These are phyloP conservation scores for Remersonia thermophila DNA, from an alignment of 2,329 filamentous ascomycete genomes.

Conservation along the genomic window DNA sequence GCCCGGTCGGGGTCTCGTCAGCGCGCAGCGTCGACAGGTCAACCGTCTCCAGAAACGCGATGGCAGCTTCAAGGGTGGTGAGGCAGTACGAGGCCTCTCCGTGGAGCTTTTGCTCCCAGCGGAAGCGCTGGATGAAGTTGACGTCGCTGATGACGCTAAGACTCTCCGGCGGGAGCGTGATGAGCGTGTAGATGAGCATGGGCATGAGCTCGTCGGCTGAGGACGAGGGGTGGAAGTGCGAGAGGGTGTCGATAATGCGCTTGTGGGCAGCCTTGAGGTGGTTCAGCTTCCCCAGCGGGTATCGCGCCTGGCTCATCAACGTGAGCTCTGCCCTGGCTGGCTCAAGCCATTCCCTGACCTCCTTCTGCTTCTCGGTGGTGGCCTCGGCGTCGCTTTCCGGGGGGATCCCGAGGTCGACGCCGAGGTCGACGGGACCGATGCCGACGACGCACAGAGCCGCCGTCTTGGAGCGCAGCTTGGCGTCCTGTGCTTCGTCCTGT, in stretches of 20 bases:
- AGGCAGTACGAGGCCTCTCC: constrained; percentile 94
- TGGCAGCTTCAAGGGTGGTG: constrained; percentile 88
- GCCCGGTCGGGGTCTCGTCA: constrained; percentile 61
- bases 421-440: constrained; percentile 75
- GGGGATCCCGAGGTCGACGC: constrained; percentile 54
- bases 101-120: constrained; percentile 73
- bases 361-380: constrained; percentile 46
- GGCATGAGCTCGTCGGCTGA: constrained; percentile 96
- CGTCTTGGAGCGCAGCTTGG: constrained; percentile 87
- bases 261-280: constrained; percentile 83
- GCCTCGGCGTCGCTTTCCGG: constrained; percentile 42
- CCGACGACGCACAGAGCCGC: constrained; percentile 83
- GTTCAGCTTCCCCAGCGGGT: constrained; percentile 82
- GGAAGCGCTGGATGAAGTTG: constrained; percentile 87
- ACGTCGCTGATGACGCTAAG: constrained; percentile 88
- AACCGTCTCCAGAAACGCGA: constrained; percentile 89
- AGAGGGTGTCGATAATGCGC: constrained; percentile 78
- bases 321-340: constrained; percentile 59
- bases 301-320: constrained; percentile 76
- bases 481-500: constrained; percentile 87
- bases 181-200: constrained; percentile 89
- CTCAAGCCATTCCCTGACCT: constrained; percentile 61
- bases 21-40: constrained; percentile 79
- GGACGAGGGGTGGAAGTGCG: constrained; percentile 59
- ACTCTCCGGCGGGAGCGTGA: constrained; percentile 74